Percentiles rank a stretch among this genome's conserved stretches.
Evolutionary conservation across 768 basidiomycete species (phyloP).

Genomic region (Mycena chlorophos): DNA sequence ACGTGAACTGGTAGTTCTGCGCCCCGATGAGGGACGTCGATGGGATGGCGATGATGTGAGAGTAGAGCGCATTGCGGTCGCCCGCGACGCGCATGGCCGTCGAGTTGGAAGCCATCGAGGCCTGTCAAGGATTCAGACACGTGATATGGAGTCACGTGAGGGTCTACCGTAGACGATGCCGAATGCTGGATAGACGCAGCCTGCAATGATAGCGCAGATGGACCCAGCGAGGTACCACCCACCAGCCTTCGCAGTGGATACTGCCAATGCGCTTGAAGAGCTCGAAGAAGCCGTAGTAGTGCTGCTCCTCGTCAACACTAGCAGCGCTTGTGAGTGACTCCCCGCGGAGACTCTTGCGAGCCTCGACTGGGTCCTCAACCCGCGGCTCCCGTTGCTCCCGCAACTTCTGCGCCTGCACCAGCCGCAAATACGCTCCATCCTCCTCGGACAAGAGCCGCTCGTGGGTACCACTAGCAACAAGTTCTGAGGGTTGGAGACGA

Average conservation of each 20-base stretch:
- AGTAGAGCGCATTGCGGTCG: conserved; percentile 73
- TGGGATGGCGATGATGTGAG: conserved; percentile 78
- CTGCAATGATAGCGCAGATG: conserved; percentile 56
- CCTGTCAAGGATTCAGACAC: conserved; percentile 36
- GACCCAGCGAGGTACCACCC: conserved; percentile 58
- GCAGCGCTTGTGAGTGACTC: conserved; percentile 68
- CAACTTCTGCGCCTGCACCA: conserved; percentile 79
- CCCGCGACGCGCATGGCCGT: conserved; percentile 51
- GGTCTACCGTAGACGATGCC: conserved; percentile 60
- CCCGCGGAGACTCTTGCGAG: conserved; percentile 52
- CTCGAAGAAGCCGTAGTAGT: conserved; percentile 50
- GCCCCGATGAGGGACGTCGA: conserved; percentile 58
- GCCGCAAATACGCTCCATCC: conserved; percentile 68
- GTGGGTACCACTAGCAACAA: conserved; percentile 81
- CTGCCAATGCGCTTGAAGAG: conserved; percentile 71
- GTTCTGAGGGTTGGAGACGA: conserved; percentile 84
- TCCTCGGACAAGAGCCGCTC: conserved; percentile 56
- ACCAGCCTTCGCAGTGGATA: conserved; percentile 61
- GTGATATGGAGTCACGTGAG: conserved; percentile 1
- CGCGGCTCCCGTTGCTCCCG: conserved; percentile 50
- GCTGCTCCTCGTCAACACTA: conserved; percentile 32
- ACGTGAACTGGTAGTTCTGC: conserved; percentile 73
- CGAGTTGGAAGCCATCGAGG: conserved; percentile 55
- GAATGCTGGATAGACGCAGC: conserved; percentile 72
- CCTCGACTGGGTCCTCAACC: conserved; percentile 28